Base-by-base conservation (phyloP, 768 basidiomycete species). In the Russula ochroleuca region DNA sequence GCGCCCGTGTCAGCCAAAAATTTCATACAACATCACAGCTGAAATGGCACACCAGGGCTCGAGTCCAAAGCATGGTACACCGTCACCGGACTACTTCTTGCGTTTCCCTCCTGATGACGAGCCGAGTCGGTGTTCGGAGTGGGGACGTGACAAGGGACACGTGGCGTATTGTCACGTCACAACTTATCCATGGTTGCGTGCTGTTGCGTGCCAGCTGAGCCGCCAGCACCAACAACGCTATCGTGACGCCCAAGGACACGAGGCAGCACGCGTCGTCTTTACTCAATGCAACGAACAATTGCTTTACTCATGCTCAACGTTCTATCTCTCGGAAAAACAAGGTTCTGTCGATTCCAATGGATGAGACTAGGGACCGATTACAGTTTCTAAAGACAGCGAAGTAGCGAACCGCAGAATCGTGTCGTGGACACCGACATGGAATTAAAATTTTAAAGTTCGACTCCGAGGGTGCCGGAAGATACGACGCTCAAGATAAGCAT, bases 401-500 rank as follows among this genome's bases (percentile, higher is more conserved):
- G 11, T 33, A 43, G 14, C 58, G 25, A 59, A 55, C 35, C 14
- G 35, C 35, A 48, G 40, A 21, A 21, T 31, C 4, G 19, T 23
- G 45, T 37, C n/a, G 49, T 2, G 7, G 19, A 52, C 15, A 23
- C 13, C 33, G 38, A 37, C 33, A 53, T 60, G 58, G 33, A 45
- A 56, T 60, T 43, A 41, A 50, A 64, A 45, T 45, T 51, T 61
- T 61, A 61, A 56, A 37, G 53, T 65, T 65, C 41, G 13, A 17
- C 10, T 57, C 54, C 59, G 48, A 56, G 31, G 35, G 14, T 23
- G 4, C 19, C 64, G 54, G 64, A 57, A 47, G 40, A 40, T 25
- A 38, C 23, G 59, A 51, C 61, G 38, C 47, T 63, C 45, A 14
- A 64, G 63, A 64, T 64, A 64, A 64, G 52, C 47, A 37, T 56